phyloP scores from a whole-genome alignment of 148 eudicot genomes.

The Rhododendron ovatum region DNA sequence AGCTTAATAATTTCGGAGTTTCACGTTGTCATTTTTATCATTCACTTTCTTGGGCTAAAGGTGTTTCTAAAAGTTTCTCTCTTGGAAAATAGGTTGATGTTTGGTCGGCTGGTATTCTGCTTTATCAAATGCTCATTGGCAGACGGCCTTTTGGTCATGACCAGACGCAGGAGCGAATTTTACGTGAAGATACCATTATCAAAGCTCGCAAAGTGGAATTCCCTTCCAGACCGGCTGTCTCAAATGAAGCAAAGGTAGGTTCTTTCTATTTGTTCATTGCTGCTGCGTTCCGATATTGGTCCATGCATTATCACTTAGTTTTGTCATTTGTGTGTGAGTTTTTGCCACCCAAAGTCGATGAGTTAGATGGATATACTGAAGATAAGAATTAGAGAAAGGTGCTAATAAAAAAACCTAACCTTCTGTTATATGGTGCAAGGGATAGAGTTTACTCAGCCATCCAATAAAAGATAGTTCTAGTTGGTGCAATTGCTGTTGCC shows the following conservation, averaged over 20 bases:
- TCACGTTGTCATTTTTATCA: background rate
- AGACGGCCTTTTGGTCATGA: slow-evolving; percentile 99
- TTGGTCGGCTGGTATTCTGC: slow-evolving; percentile 92
- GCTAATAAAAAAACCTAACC: background rate
- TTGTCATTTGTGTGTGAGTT: background rate
- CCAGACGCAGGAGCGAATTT: slow-evolving; percentile 87
- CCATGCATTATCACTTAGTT: background rate
- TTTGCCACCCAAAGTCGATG: background rate
- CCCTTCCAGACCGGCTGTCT: slow-evolving; percentile 87
- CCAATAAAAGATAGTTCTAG: background rate
- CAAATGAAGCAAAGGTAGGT: slow-evolving; percentile 87
- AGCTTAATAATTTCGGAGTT: background rate
- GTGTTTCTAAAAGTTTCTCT: background rate
- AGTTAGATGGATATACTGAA: background rate
- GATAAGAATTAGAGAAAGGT: background rate
- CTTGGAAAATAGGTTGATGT: slow-evolving; percentile 76
- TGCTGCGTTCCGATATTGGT: background rate
- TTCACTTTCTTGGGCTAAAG: background rate
- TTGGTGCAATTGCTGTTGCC: background rate
- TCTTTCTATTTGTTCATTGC: background rate
- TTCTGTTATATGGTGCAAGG: background rate
- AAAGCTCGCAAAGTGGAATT: slow-evolving; percentile 97
- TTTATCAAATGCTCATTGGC: slow-evolving; percentile 98
- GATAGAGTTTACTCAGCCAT: background rate
- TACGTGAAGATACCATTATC: slow-evolving; percentile 96